phyloP scores from a whole-genome alignment of 2,329 filamentous ascomycete genomes.

The Macrophomina tecta region DNA sequence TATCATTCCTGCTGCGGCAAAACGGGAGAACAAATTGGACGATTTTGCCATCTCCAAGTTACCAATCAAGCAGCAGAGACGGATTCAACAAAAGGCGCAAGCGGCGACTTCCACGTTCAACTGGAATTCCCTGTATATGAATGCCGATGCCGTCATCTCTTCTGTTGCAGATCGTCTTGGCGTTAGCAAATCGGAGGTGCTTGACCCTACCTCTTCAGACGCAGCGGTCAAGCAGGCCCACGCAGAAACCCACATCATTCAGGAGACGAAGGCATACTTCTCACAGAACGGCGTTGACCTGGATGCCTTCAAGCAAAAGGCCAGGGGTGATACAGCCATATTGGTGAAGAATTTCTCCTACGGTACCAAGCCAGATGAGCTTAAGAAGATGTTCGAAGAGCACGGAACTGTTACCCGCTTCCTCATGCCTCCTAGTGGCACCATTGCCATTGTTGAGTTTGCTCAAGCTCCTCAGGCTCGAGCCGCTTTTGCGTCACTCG shows the following conservation, averaged over 20 bases:
- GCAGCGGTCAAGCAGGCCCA: constrained; percentile 96
- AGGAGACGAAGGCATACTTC: constrained; percentile 95
- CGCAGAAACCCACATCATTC: constrained; percentile 93
- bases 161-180: constrained; percentile 87
- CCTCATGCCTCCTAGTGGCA: constrained; percentile 89
- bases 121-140: constrained; percentile 99
- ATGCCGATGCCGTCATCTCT: constrained; percentile 87
- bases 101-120: constrained; percentile 82
- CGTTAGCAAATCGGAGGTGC: constrained; percentile 85
- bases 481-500: constrained; percentile 80
- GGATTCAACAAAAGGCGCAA: constrained; percentile 83
- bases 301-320: constrained; percentile 83
- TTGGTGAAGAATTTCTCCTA: constrained; percentile 95
- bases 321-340: constrained; percentile 85
- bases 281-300: constrained; percentile 86
- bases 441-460: constrained; percentile 93
- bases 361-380: constrained; percentile 77
- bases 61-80: constrained; percentile 91
- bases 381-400: constrained; percentile 82
- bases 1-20: constrained; percentile 82
- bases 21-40: constrained; percentile 81
- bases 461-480: constrained; percentile 78
- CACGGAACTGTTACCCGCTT: constrained; percentile 82
- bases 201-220: constrained; percentile 95
- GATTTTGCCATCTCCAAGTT: constrained; percentile 90